phyloP scores from a whole-genome alignment of 75 land plant species.

The Pseudotsuga menziesii region DNA sequence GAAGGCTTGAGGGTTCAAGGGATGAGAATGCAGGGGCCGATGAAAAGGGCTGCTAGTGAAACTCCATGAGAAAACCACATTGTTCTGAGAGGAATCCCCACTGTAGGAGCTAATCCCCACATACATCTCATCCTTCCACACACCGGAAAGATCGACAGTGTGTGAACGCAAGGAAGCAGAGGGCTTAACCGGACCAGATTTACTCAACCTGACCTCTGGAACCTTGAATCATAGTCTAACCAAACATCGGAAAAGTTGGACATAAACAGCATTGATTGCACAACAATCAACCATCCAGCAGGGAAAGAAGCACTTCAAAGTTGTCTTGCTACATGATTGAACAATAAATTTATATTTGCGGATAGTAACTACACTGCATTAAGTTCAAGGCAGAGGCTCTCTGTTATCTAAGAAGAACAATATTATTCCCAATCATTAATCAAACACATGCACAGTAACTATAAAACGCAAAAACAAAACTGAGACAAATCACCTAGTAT shows the following conservation, averaged over 20 bases:
- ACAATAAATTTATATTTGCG: too few relatives aligned
- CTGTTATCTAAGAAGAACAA: background rate
- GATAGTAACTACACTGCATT: too few relatives aligned
- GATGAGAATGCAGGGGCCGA: slow-evolving; percentile 42
- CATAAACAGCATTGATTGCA: background rate
- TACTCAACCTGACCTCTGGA: slow-evolving; percentile 56
- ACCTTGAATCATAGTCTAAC: slow-evolving; percentile 67
- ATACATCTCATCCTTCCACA: slow-evolving; percentile 51
- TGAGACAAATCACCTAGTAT: background rate
- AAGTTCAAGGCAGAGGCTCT: background rate
- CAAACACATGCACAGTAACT: background rate
- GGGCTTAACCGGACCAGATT: slow-evolving; percentile 27
- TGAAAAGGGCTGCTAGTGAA: slow-evolving; percentile 29
- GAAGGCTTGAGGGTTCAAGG: slow-evolving; percentile 32
- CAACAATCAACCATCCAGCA: background rate
- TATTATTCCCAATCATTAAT: background rate
- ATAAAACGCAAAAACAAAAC: background rate
- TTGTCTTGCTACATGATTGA: background rate
- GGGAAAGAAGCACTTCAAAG: background rate
- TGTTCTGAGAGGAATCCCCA: slow-evolving; percentile 32
- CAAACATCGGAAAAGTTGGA: slow-evolving; percentile 13
- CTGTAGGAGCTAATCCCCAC: slow-evolving; percentile 69
- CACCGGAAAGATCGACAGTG: slow-evolving; percentile 40
- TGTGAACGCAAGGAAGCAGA: slow-evolving; percentile 29
- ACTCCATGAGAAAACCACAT: slow-evolving; percentile 58